Percentiles rank a stretch among this genome's conserved stretches.
Conservation (phyloP, 2,329 filamentous ascomycete genomes). For the Pyricularia grisea region DNA sequence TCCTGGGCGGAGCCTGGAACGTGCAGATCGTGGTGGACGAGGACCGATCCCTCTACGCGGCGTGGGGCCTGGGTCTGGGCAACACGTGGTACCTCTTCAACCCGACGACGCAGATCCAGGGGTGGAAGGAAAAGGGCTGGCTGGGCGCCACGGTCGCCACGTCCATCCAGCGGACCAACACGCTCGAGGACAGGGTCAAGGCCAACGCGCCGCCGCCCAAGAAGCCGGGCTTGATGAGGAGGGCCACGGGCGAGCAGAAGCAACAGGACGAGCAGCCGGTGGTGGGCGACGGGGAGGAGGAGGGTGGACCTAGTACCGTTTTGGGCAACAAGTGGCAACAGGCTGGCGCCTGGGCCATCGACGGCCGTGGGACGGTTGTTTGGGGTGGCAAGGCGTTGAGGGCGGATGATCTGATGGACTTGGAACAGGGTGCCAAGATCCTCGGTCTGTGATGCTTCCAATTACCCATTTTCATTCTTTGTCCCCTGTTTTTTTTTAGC, state of each 20-base stretch:
- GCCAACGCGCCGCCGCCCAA: slow-evolving; percentile 14
- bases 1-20: slow-evolving; percentile 48
- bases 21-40: slow-evolving; percentile 47
- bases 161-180: slow-evolving; percentile 27
- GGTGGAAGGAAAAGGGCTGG: slow-evolving; percentile 46
- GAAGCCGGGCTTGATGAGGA: slow-evolving; percentile 6
- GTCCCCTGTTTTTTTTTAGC: background rate
- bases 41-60: slow-evolving; percentile 45
- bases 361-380: slow-evolving; percentile 37
- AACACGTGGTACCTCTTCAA: slow-evolving; percentile 43
- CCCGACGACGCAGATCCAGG: slow-evolving; percentile 40
- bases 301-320: slow-evolving; percentile 28
- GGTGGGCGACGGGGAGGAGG: slow-evolving; percentile 6
- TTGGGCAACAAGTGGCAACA: slow-evolving; percentile 50
- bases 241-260: slow-evolving; percentile 2
- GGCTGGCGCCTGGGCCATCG: slow-evolving; percentile 40
- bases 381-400: slow-evolving; percentile 39
- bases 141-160: slow-evolving; percentile 39
- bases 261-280: slow-evolving; percentile 14
- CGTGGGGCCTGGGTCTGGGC: slow-evolving; percentile 47
- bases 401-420: slow-evolving; percentile 40
- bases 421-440: slow-evolving; percentile 35
- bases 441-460: slow-evolving; percentile 25
- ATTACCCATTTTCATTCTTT: background rate
- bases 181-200: slow-evolving; percentile 23